phyloP scores from a whole-genome alignment of 139 green algal species.

The Chlorella sp. region DNA sequence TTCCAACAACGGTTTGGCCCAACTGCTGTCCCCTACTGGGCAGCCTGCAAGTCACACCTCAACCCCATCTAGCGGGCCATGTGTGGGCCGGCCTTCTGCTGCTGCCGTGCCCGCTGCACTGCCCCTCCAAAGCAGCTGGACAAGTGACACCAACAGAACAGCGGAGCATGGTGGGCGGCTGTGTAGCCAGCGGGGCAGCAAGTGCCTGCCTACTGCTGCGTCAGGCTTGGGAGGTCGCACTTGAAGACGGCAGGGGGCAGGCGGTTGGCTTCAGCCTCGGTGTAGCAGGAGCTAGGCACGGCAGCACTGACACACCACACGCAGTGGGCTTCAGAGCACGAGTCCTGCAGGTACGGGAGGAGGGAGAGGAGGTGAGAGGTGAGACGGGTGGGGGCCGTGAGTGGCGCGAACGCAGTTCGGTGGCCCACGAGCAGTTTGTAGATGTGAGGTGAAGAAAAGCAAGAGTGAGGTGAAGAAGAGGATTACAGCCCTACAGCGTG shows the following conservation, averaged over 20 bases:
- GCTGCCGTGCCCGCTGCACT: too few species aligned
- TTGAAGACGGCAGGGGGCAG: conserved; percentile 49
- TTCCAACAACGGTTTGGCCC: too few species aligned
- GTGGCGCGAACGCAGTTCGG: too few species aligned
- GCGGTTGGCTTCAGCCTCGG: conserved; percentile 34
- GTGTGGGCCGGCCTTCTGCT: too few species aligned
- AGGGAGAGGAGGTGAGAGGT: background rate
- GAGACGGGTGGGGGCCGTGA: too few species aligned
- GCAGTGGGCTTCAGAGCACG: background rate
- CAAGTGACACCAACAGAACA: background rate
- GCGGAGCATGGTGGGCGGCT: background rate
- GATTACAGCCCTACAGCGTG: too few species aligned
- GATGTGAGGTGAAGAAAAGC: too few species aligned
- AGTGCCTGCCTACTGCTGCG: background rate
- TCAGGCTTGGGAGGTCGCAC: conserved; percentile 38
- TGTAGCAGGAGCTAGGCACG: conserved; percentile 42
- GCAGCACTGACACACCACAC: conserved; percentile 45
- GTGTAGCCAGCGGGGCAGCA: background rate
- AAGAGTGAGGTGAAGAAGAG: too few species aligned
- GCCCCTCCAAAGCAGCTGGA: too few species aligned
- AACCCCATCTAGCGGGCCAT: too few species aligned
- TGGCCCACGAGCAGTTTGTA: background rate
- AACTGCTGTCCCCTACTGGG: too few species aligned
- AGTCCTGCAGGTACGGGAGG: conserved; percentile 8
- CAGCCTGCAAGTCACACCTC: too few species aligned